Evolutionary conservation across 371 early-diverging fungal species (phyloP), one percentile per base, ranked within the genome.

Genomic region (Sporodiniella umbellata): DNA sequence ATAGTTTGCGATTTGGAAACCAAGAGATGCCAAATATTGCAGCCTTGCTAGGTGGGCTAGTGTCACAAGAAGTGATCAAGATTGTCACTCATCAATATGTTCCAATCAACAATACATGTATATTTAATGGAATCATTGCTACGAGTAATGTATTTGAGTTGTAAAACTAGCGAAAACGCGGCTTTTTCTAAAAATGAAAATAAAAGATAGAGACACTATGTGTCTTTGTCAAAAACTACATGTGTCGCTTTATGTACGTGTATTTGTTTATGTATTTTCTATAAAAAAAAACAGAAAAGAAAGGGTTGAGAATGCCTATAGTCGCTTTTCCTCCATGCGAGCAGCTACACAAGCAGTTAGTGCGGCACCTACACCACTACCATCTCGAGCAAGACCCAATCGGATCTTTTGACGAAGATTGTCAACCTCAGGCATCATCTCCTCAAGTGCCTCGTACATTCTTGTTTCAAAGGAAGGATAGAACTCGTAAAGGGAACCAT

Each of bases 21-120:
- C 63, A 80, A 28, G 89, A 95, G 58, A 70, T 92, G 11, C 90
- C 92, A 53, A 89, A 85, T 63, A 83, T 92, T 42, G 90, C 95
- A 0, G 86, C 95, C 8, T 58, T 94, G n/a, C 64, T 89, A 51
- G 98, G 97, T 42, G 98, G 97, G n/a, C 68, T 96, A 17, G 90
- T 83, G n/a, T 79, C 94, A 8, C 96, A 96, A 60, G 98, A 98
- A 67, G 75, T 84, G 26, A 94, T 96, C 76, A 98, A 98, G 69
- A 58, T 98, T 45, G 80, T 95, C 42, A 98, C 98, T 0, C 76
- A 78, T 35, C 93, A 93, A 65, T 98, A 96, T 64, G 82, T 93
- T 35, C 96, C 96, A 2, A 65, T 92, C 58, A 80, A 89, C 71
- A 92, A 93, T 61, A 86, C 90, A 0, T 80, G 85, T 46, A 67